A percentile compares a stretch with the other conserved stretches of the same genome.
Evolutionary conservation across 179 eudicot genomes (phyloP).

Genomic region (Patellifolia procumbens): DNA sequence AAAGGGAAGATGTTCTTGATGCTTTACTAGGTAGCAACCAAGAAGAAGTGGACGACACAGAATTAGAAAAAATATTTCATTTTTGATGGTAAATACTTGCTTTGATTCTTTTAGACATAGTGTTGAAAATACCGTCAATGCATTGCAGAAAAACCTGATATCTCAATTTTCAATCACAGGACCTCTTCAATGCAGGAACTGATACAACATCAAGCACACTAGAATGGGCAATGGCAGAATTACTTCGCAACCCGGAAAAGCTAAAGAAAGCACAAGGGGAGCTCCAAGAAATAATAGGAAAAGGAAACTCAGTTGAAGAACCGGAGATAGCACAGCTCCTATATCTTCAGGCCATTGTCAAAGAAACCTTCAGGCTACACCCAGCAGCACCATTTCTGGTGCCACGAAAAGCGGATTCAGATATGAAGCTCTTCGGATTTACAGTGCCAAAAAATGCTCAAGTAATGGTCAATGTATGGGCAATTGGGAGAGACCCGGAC

Average conservation of each 20-base stretch:
- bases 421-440: not conserved
- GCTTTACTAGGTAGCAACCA: not conserved
- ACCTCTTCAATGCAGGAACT: too few species aligned
- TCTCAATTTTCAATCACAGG: too few species aligned
- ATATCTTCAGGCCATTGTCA: not conserved
- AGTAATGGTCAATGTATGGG: too few species aligned
- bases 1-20: slow-evolving; percentile 4
- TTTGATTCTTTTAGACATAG: not conserved
- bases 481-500: too few species aligned
- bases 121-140: not conserved
- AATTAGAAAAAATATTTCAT: not conserved
- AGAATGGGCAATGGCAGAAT: too few species aligned
- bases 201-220: too few species aligned
- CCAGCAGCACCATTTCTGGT: too few species aligned
- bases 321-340: too few species aligned
- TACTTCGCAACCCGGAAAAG: too few species aligned
- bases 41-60: not conserved
- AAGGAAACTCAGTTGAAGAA: too few species aligned
- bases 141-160: not conserved
- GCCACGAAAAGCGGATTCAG: not conserved
- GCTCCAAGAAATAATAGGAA: not conserved
- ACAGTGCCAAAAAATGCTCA: not conserved
- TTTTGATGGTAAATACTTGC: not conserved
- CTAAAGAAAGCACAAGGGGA: too few species aligned
- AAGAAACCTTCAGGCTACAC: slow-evolving; percentile 10